Base-by-base conservation (phyloP, 495 filamentous ascomycete genomes). In the Trichoderma asperelloides region DNA sequence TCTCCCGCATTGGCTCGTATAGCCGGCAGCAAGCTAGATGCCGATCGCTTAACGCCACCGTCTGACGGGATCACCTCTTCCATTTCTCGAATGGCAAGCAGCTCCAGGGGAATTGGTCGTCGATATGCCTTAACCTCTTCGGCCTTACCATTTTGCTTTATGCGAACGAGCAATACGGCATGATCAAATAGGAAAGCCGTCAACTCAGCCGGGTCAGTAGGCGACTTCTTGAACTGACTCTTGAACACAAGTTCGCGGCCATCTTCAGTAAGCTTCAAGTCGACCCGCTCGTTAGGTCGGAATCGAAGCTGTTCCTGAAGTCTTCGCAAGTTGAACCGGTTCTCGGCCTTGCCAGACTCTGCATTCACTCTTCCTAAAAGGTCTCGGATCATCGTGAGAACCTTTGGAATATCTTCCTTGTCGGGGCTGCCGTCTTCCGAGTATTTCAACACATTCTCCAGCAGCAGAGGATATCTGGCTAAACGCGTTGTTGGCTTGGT, bases 401-500 rank as follows among this genome's bases (percentile, higher is more conserved):
- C 95, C 71, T 90, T 90, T 1, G 95, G 95, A 69, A 99, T 89
- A 75, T 97, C 94, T 67, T 90, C 82, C 76, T 89, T 93, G 72
- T 99, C 96, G 0, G 92, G 88, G 69, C 87, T 97, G 39, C 88
- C 91, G 49, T 93, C 90, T 25, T 89, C 85, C 0, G 93, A 97
- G 73, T 92, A 89, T 72, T 97, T 98, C 62, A 90, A 71, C 28
- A 98, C 89, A 64, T 91, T 91, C 69, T 97, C 95, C n/a, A 99
- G 81, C 3, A 99, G 82, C 40, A 99, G 81, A 7, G 96, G 96
- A 75, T 99, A 99, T 74, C 96, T 85, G 45, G 96, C 96, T 71
- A 99, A 81, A 81, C 96, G 85, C 39, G 96, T 99, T 7, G 96
- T 99, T 0, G 96, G 96, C 76, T 99, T 99, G 2, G 96, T 99